Evolutionary conservation across 495 filamentous ascomycete genomes (phyloP).

Genomic region (Neurospora sublineolata): DNA sequence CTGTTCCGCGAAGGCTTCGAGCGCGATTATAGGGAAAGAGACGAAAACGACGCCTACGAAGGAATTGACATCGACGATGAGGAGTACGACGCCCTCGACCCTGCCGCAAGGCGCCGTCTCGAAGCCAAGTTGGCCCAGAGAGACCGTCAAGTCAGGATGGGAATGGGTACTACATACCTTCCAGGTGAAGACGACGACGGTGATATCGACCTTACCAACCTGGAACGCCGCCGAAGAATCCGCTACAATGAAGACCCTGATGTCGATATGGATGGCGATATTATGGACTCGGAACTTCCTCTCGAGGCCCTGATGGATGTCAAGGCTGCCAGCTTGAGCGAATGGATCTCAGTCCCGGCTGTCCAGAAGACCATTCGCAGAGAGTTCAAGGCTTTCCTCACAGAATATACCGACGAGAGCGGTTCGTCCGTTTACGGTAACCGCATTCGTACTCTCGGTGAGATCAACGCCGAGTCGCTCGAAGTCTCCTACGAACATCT

Average conservation of each 20-base stretch:
- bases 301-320: slow-evolving; percentile 86
- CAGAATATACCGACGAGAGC: slow-evolving; percentile 80
- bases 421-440: slow-evolving; percentile 89
- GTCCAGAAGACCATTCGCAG: slow-evolving; percentile 88
- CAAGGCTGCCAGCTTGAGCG: slow-evolving; percentile 82
- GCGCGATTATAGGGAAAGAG: slow-evolving; percentile 59
- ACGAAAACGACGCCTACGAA: slow-evolving; percentile 36
- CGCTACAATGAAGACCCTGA: slow-evolving; percentile 90
- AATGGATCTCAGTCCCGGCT: slow-evolving; percentile 86
- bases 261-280: slow-evolving; percentile 80
- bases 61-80: slow-evolving; percentile 39
- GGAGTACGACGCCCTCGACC: slow-evolving; percentile 56
- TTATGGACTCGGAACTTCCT: slow-evolving; percentile 89
- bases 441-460: slow-evolving; percentile 84
- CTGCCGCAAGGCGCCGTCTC: slow-evolving; percentile 78
- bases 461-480: slow-evolving; percentile 89
- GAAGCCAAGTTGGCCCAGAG: slow-evolving; percentile 74
- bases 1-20: slow-evolving; percentile 87
- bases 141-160: slow-evolving; percentile 66
- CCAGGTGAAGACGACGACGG: slow-evolving; percentile 82
- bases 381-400: slow-evolving; percentile 95
- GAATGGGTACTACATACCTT: slow-evolving; percentile 75
- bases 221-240: slow-evolving; percentile 67
- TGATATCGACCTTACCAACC: slow-evolving; percentile 68
- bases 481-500: slow-evolving; percentile 95